A percentile compares a stretch with the other conserved stretches of the same genome.
Conservation (phyloP, 1,284 basidiomycete genomes). For the Termitomyces sp. region DNA sequence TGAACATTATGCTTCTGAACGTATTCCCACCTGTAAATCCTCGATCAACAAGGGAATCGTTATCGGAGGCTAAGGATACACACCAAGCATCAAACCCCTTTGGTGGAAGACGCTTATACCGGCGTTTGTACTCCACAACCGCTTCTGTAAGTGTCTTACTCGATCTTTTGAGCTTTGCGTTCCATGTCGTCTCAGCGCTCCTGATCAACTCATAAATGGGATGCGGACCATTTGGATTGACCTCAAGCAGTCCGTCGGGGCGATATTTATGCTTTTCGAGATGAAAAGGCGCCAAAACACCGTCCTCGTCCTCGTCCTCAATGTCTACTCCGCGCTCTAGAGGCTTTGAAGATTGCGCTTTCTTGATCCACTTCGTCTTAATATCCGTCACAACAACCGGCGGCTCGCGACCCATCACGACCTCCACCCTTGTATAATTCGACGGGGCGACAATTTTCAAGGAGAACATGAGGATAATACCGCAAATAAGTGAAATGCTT, state of each 20-base stretch:
- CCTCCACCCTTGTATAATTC: not conserved
- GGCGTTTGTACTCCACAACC: slow-evolving; percentile 48
- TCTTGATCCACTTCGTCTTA: slow-evolving; percentile 10
- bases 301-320: not conserved
- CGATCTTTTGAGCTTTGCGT: slow-evolving; percentile 42
- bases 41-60: not conserved
- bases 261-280: slow-evolving; percentile 24
- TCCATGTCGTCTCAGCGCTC: slow-evolving; percentile 48
- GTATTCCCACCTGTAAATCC: slow-evolving; percentile 48
- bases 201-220: slow-evolving; percentile 54
- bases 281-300: not conserved
- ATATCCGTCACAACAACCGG: slow-evolving; percentile 8
- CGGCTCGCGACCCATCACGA: not conserved
- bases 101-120: slow-evolving; percentile 41
- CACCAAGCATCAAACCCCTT: slow-evolving; percentile 52
- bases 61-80: not conserved
- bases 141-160: slow-evolving; percentile 52
- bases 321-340: not conserved
- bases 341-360: not conserved
- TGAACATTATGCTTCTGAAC: slow-evolving; percentile 47
- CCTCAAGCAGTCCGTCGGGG: slow-evolving; percentile 30
- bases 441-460: not conserved
- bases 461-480: not conserved
- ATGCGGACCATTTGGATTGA: slow-evolving; percentile 36
- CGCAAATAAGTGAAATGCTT: not conserved